These are phyloP conservation scores for Neurospora sp. DNA, from an alignment of 495 filamentous ascomycete genomes.

Conservation along the genomic window DNA sequence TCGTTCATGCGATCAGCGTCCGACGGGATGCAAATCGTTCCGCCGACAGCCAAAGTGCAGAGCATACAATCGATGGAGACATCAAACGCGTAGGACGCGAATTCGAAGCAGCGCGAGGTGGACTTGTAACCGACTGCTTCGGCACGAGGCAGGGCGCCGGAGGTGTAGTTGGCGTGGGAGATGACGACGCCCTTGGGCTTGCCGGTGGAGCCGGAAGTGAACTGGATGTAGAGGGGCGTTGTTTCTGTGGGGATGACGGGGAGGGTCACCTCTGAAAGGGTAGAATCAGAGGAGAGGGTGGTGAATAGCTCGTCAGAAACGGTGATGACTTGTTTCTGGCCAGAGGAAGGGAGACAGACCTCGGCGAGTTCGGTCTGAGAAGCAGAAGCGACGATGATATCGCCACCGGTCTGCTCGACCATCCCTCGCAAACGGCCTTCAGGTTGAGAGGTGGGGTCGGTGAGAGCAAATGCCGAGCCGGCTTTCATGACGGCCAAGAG, in stretches of 20 bases:
- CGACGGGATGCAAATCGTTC: conserved; percentile 53
- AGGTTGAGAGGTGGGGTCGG: conserved; percentile 30
- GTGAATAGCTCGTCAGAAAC: conserved; percentile 4
- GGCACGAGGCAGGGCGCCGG: conserved; percentile 29
- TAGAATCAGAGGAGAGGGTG: background rate
- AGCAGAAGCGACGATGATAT: conserved; percentile 44
- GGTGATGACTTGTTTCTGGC: conserved; percentile 11
- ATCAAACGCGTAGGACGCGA: conserved; percentile 43
- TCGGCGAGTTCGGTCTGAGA: conserved; percentile 19
- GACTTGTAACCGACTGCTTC: conserved; percentile 28
- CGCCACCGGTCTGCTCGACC: conserved; percentile 38
- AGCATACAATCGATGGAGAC: conserved; percentile 42
- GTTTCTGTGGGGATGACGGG: conserved; percentile 15
- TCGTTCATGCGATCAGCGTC: conserved; percentile 39
- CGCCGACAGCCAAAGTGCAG: conserved; percentile 41
- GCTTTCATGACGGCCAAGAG: conserved; percentile 45
- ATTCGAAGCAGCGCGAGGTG: conserved; percentile 36
- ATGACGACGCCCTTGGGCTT: conserved; percentile 38
- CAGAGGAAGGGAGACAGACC: conserved; percentile 15
- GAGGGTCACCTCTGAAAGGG: background rate
- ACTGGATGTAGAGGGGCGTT: conserved; percentile 32
- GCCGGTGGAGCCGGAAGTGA: conserved; percentile 41
- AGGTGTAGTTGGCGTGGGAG: conserved; percentile 32
- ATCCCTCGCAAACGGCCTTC: conserved; percentile 43
- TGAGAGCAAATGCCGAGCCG: conserved; percentile 34